Evolutionary conservation across 2,329 filamentous ascomycete genomes (phyloP).

Genomic region (Macrophomina pseudophaseolina): DNA sequence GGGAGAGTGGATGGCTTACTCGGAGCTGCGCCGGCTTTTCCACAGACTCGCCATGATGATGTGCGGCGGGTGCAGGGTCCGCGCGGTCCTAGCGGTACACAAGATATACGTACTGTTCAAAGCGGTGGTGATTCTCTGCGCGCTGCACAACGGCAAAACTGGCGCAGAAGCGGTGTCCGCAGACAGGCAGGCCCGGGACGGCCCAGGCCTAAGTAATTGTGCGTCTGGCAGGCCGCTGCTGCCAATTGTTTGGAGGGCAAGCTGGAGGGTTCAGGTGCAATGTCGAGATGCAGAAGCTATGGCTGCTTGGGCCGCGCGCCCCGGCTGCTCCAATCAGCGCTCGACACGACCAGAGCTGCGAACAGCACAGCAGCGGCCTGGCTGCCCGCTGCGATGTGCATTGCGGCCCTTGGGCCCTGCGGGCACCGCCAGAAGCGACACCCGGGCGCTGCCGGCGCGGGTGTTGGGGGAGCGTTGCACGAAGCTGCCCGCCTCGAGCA

Average conservation of each 20-base stretch:
- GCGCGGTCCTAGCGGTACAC: constrained; percentile 11
- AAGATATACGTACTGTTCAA: constrained; percentile 12
- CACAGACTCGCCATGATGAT: constrained; percentile 46
- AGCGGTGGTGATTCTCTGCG: constrained; percentile 12
- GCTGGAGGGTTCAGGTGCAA: constrained; percentile 1
- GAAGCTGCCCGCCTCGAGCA: constrained; percentile 10
- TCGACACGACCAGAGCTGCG: constrained; percentile 20
- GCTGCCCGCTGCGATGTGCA: background rate
- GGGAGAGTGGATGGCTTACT: constrained; percentile 39
- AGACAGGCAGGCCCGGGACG: background rate
- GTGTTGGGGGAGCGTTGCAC: constrained; percentile 5
- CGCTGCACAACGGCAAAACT: constrained; percentile 15
- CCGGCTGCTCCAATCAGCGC: constrained; percentile 22
- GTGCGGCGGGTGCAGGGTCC: constrained; percentile 23
- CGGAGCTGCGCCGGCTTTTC: constrained; percentile 45
- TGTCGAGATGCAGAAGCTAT: constrained; percentile 21
- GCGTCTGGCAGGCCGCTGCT: background rate
- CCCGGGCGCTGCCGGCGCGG: constrained; percentile 6
- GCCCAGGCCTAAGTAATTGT: constrained; percentile 5
- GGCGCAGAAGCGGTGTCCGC: background rate
- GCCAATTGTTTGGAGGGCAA: background rate
- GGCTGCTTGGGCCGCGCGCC: constrained; percentile 2
- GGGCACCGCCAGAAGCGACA: constrained; percentile 14
- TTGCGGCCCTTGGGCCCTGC: constrained; percentile 11
- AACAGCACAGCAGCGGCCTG: constrained; percentile 23